Conservation (phyloP, 2,329 filamentous ascomycete genomes). For the Ophiostoma montium region DNA sequence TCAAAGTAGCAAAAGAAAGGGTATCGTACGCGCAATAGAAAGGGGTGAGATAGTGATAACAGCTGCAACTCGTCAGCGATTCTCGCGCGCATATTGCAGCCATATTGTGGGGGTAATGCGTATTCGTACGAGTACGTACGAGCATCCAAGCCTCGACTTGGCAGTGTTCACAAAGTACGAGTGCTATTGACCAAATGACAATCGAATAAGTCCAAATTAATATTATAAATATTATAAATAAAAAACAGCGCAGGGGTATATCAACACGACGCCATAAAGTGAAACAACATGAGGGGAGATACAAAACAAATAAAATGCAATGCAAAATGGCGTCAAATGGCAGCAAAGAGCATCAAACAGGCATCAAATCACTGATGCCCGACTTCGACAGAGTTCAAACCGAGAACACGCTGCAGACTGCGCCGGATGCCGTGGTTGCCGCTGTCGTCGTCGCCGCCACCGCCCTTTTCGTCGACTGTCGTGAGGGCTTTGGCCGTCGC, state of each 20-base stretch:
- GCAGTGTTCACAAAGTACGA: no score
- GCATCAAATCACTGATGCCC: no score
- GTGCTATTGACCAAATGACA: no score
- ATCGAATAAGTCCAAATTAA: neutral
- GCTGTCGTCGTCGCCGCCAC: conserved; percentile 1
- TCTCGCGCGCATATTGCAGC: no score
- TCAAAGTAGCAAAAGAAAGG: neutral
- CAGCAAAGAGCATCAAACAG: no score
- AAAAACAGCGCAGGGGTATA: neutral
- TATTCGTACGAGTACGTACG: no score
- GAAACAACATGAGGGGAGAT: neutral
- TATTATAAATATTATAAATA: neutral
- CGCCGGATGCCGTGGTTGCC: conserved; percentile 19
- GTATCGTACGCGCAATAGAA: neutral
- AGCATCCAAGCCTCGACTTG: no score
- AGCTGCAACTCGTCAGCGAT: neutral
- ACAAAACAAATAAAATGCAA: neutral
- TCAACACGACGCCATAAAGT: neutral
- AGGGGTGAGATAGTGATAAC: neutral
- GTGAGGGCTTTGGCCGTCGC: neutral
- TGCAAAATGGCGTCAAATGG: no score
- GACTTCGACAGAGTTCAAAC: conserved; percentile 12
- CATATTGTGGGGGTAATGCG: no score
- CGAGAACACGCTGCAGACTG: conserved; percentile 23
- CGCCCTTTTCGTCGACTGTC: conserved; percentile 4